These are phyloP conservation scores for Blastobotrys americana DNA, from an alignment of 805 yeast genomes.

Conservation along the genomic window DNA sequence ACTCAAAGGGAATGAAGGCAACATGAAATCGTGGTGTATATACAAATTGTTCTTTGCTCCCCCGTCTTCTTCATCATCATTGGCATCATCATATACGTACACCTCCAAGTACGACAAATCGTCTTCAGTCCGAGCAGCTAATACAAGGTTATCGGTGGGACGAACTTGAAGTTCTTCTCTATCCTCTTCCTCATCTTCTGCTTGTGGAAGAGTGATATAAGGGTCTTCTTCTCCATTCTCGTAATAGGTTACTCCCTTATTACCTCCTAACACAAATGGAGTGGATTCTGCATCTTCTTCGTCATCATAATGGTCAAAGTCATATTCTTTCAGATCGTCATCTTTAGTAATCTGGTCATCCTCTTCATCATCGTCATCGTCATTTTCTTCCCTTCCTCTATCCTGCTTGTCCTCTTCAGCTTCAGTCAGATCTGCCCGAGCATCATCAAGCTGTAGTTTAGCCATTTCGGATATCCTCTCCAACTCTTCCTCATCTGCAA, in stretches of 20 bases:
- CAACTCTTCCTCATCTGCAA: conserved; percentile 86
- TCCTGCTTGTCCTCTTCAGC: conserved; percentile 27
- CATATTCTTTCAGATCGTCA: conserved; percentile 82
- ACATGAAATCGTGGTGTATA: conserved; percentile 94
- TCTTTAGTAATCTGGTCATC: conserved; percentile 25
- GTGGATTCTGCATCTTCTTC: conserved; percentile 47
- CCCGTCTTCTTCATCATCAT: conserved; percentile 64
- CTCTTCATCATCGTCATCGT: conserved; percentile 5
- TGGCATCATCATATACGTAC: conserved; percentile 90
- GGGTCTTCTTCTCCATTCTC: conserved; percentile 45
- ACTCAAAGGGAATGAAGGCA: conserved; percentile 94
- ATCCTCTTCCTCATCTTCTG: conserved; percentile 62
- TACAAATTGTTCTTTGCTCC: conserved; percentile 65
- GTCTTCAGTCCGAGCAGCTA: conserved; percentile 94
- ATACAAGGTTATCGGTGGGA: conserved; percentile 81
- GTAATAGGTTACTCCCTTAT: conserved; percentile 35
- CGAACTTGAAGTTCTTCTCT: conserved; percentile 77
- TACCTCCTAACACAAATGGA: conserved; percentile 41
- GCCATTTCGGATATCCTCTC: conserved; percentile 84
- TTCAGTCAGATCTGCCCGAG: conserved; percentile 53
- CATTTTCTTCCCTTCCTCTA: conserved; percentile 22
- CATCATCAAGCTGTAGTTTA: conserved; percentile 70
- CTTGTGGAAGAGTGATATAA: conserved; percentile 50
- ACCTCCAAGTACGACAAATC: conserved; percentile 88
- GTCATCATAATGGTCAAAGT: conserved; percentile 64